A percentile compares a stretch with the other conserved stretches of the same genome.
Conservation (phyloP, 768 basidiomycete genomes). For the Termitomyces sp. region DNA sequence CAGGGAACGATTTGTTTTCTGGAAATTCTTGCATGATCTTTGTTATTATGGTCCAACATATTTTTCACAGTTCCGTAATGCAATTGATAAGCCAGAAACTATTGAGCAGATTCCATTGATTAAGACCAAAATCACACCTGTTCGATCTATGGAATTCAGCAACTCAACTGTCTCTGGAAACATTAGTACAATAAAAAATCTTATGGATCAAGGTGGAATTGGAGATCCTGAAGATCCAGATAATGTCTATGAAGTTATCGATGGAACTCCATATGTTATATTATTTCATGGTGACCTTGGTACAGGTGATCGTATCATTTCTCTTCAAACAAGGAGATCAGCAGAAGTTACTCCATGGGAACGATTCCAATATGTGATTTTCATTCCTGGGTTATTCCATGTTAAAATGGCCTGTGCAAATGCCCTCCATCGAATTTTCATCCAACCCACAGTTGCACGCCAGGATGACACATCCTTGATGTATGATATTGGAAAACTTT, state of each 20-base stretch:
- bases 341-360: slow-evolving; percentile 23
- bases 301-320: slow-evolving; percentile 20
- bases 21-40: too few species aligned
- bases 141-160: slow-evolving; percentile 2
- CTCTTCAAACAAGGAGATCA: slow-evolving; percentile 16
- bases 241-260: neutral
- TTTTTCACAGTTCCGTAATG: neutral
- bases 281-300: slow-evolving; percentile 21
- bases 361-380: slow-evolving; percentile 27
- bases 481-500: slow-evolving; percentile 9
- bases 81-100: slow-evolving; percentile 5
- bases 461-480: neutral
- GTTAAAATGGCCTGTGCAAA: slow-evolving; percentile 26
- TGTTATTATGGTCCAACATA: too few species aligned
- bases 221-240: neutral
- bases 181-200: slow-evolving; percentile 4
- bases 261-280: neutral
- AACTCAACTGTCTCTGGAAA: slow-evolving; percentile 11
- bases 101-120: slow-evolving; percentile 14
- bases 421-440: slow-evolving; percentile 19
- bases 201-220: neutral
- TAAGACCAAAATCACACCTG: slow-evolving; percentile 9
- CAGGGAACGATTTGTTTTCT: too few species aligned
- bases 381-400: slow-evolving; percentile 25
- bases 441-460: slow-evolving; percentile 10